Evolutionary conservation across 768 basidiomycete genomes (phyloP).

Genomic region (Mycena capillaripes): DNA sequence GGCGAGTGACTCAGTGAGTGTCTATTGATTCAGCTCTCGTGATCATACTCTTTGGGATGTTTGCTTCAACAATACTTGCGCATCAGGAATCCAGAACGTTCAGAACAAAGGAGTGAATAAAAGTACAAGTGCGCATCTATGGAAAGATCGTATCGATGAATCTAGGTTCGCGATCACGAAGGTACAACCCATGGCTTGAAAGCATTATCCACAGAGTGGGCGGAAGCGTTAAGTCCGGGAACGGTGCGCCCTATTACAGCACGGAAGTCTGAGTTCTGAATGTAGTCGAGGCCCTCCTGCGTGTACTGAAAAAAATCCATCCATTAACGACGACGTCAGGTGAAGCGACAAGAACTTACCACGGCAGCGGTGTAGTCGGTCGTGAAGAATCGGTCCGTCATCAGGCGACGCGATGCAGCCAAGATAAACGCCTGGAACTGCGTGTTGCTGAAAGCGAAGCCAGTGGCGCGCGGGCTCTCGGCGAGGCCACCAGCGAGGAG

Average conservation of each 20-base stretch:
- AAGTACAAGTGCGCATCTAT: no score
- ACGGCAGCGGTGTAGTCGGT: conserved; percentile 29
- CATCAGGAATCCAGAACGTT: no score
- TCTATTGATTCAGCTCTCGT: no score
- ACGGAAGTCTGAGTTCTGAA: conserved; percentile 23
- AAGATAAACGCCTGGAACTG: conserved; percentile 34
- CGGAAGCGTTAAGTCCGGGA: conserved; percentile 19
- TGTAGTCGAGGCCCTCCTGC: conserved; percentile 27
- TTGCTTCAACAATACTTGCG: no score
- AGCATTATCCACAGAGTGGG: conserved; percentile 22
- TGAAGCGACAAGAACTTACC: background rate
- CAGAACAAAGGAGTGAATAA: no score
- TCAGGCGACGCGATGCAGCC: conserved; percentile 28
- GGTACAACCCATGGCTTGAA: conserved; percentile 33
- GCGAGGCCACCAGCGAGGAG: conserved; percentile 25
- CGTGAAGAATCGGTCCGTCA: conserved; percentile 36
- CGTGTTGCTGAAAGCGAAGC: conserved; percentile 35
- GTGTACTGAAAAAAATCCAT: conserved; percentile 6
- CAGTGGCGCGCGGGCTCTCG: conserved; percentile 28
- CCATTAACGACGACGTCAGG: background rate
- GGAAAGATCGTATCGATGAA: no score
- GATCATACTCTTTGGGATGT: no score
- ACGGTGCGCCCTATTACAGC: conserved; percentile 24
- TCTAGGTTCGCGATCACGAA: no score
- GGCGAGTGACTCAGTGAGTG: no score